Conservation (phyloP, 129 eudicot species). For the Smallanthus sonchifolius region DNA sequence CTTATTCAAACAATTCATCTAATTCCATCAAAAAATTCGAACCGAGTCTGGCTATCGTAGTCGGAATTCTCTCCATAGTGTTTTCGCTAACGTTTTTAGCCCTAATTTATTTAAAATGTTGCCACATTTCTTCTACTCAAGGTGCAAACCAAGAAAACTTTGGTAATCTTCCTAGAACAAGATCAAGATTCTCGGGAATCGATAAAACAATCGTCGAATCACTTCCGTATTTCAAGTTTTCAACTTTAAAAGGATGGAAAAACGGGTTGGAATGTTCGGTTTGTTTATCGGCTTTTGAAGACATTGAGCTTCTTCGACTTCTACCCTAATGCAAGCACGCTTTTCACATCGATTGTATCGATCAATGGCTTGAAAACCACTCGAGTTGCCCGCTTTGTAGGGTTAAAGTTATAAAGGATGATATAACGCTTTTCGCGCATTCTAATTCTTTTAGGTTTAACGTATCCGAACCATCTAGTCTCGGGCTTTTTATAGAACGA, state of each 20-base stretch:
- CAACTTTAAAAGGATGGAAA: conserved; percentile 50
- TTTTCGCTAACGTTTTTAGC: conserved; percentile 50
- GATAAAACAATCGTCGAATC: conserved; percentile 53
- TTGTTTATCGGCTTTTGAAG: conserved; percentile 65
- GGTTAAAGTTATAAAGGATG: conserved; percentile 42
- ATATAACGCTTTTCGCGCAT: conserved; percentile 29
- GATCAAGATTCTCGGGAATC: conserved; percentile 60
- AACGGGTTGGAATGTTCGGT: conserved; percentile 80
- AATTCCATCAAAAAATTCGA: conserved; percentile 39
- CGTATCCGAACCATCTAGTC: conserved; percentile 28
- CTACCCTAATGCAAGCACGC: conserved; percentile 83
- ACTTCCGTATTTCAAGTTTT: conserved; percentile 70
- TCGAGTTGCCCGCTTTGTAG: conserved; percentile 87
- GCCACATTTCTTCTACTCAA: conserved; percentile 22
- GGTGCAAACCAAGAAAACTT: conserved; percentile 13
- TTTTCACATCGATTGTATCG: conserved; percentile 69
- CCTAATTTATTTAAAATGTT: conserved; percentile 48
- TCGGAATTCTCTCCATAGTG: conserved; percentile 55
- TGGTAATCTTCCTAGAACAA: conserved; percentile 28
- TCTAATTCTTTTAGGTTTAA: conserved; percentile 52
- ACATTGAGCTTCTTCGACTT: conserved; percentile 52
- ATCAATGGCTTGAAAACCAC: conserved; percentile 75
- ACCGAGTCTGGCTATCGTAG: conserved; percentile 71
- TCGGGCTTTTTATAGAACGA: conserved; percentile 55
- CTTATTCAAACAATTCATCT: conserved; percentile 19